These are phyloP conservation scores for Microcyclosporella mali DNA, from an alignment of 2,329 filamentous ascomycete species.

Conservation along the genomic window DNA sequence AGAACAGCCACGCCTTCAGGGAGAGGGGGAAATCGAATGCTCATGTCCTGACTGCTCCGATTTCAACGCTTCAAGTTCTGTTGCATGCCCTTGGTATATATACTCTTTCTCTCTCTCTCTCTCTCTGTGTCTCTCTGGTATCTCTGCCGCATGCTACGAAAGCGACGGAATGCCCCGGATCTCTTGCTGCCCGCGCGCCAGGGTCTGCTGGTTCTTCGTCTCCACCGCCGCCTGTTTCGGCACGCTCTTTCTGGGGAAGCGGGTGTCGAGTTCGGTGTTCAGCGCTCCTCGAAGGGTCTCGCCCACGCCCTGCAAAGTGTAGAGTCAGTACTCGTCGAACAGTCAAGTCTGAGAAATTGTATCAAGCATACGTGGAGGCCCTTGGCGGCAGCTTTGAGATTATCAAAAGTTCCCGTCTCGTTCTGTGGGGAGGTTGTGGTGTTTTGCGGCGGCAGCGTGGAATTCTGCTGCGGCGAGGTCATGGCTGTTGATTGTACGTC, in stretches of 20 bases:
- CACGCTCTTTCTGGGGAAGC: slow-evolving; percentile 24
- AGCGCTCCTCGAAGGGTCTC: slow-evolving; percentile 30
- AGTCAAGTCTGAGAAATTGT: too few relatives aligned
- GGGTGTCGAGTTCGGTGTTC: slow-evolving; percentile 28
- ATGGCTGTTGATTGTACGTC: too few relatives aligned
- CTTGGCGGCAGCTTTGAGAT: slow-evolving; percentile 27
- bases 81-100: too few relatives aligned
- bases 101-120: too few relatives aligned
- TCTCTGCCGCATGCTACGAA: too few relatives aligned
- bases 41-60: too few relatives aligned
- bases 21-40: too few relatives aligned
- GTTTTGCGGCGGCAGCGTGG: neutral
- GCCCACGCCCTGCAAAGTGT: slow-evolving; percentile 26
- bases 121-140: too few relatives aligned
- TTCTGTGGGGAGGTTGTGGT: slow-evolving; percentile 6
- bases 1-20: too few relatives aligned
- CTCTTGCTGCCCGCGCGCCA: slow-evolving; percentile 24
- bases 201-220: slow-evolving; percentile 24
- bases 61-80: too few relatives aligned
- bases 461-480: neutral
- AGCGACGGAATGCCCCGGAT: slow-evolving; percentile 17
- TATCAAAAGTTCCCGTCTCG: slow-evolving; percentile 14
- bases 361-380: slow-evolving; percentile 26
- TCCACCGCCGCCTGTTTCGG: slow-evolving; percentile 24
- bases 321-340: neutral